Evolutionary conservation across 139 green algal genomes (phyloP), one percentile per base, ranked within the genome.

Genomic region (Mesotaenium endlicherianum): DNA sequence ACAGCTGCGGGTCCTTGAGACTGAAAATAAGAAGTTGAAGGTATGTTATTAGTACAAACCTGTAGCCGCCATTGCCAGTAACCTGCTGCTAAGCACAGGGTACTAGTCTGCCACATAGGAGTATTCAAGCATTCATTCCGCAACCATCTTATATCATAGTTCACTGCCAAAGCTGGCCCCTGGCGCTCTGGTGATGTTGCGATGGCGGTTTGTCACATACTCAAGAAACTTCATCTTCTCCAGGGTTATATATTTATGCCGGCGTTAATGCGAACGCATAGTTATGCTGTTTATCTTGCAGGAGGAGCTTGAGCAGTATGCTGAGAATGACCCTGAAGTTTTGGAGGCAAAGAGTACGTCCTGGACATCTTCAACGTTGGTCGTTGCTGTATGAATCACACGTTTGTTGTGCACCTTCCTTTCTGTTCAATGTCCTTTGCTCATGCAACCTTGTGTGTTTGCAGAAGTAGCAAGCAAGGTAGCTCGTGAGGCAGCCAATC

Each of bases 241-340:
- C n/a, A n/a, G n/a, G n/a, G n/a, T n/a, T n/a, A n/a, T n/a, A n/a
- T n/a, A 64, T 26, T 64, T 67, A 0, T 67, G 55, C 36, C n/a
- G 8, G 20, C 20, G 0, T n/a, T 1, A 26, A 30, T 67, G 55
- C 3, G 2, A 38, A n/a, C 11, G 55, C 55, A 5, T 67, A 26
- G 2, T 0, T 1, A 67, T 20, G 20, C 30, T 50, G 3, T 4
- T 6, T 50, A 50, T 60, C 38, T 64, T 38, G 71, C 71, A 80
- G 71, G 36, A 80, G 16, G 71, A 80, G 41, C 2, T 80, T 17
- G 71, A 70, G 5, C 30, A 82, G 39, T 82, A 75, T 74, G 75
- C 75, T 26, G 75, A 82, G 39, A 74, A 82, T 74, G 75, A 82
- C 43, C 75, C 75, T 43, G 75, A 82, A 75, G 44, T 82, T 39